These are phyloP conservation scores for Monosporascus cannonballus DNA, from an alignment of 2,329 filamentous ascomycete species.

Conservation along the genomic window DNA sequence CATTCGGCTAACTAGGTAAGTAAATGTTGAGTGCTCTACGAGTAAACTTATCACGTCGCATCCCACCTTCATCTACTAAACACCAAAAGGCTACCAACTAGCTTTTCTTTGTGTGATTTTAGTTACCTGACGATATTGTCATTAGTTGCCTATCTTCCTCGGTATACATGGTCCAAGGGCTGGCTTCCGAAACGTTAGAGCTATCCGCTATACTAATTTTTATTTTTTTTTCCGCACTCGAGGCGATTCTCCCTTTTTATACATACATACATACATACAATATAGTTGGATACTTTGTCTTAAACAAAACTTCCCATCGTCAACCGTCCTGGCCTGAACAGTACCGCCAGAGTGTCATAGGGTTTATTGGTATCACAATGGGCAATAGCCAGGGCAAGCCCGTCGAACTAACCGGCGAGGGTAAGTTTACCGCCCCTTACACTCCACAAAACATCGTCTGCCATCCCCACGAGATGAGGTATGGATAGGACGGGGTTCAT, in stretches of 20 bases:
- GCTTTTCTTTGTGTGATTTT: too few relatives aligned
- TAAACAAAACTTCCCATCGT: neutral
- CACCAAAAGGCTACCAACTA: too few relatives aligned
- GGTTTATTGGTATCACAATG: constrained; percentile 46
- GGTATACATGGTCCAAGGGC: too few relatives aligned
- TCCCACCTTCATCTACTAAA: too few relatives aligned
- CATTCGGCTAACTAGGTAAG: too few relatives aligned
- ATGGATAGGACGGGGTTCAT: neutral
- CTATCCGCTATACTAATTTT: neutral
- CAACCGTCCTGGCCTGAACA: neutral
- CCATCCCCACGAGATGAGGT: neutral
- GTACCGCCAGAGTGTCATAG: neutral
- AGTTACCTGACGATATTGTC: too few relatives aligned
- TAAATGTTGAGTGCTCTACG: too few relatives aligned
- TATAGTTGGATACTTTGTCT: neutral
- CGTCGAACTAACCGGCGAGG: constrained; percentile 87
- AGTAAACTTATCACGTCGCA: too few relatives aligned
- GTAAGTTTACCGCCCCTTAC: constrained; percentile 44
- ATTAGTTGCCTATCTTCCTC: too few relatives aligned
- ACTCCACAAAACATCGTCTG: neutral
- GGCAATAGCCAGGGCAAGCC: constrained; percentile 94
- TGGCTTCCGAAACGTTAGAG: too few relatives aligned
- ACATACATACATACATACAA: neutral
- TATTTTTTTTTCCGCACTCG: neutral
- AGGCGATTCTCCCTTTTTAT: neutral